phyloP scores from a whole-genome alignment of 2,329 filamentous ascomycete species.

The Ceratocystis variospora region DNA sequence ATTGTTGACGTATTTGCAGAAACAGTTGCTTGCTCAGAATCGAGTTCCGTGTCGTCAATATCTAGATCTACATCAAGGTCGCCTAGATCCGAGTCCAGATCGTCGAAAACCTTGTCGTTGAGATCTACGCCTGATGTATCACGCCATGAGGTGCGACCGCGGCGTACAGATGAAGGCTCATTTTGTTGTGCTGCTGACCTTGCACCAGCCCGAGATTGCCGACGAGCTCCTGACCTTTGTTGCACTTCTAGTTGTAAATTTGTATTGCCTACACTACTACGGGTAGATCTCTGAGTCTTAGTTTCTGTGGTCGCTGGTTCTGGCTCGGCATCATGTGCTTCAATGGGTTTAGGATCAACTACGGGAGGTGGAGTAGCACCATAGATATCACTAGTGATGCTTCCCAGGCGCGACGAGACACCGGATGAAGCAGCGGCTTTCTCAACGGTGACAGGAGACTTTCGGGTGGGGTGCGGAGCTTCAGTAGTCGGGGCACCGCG shows the following conservation, averaged over 20 bases:
- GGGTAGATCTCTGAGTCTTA: background rate
- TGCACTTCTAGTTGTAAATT: background rate
- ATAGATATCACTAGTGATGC: constrained; percentile 18
- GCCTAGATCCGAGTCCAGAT: constrained; percentile 28
- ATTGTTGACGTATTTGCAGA: constrained; percentile 35
- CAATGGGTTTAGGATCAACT: background rate
- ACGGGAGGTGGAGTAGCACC: constrained; percentile 15
- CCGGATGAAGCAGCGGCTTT: constrained; percentile 7
- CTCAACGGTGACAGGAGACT: background rate
- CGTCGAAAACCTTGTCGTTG: constrained; percentile 36
- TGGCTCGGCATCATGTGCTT: constrained; percentile 14
- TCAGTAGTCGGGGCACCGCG: constrained; percentile 14
- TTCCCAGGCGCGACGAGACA: constrained; percentile 23
- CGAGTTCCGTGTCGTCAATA: background rate
- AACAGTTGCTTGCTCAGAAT: constrained; percentile 25
- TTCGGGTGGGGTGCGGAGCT: constrained; percentile 8
- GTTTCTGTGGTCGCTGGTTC: background rate
- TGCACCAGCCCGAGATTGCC: background rate
- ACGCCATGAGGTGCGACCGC: constrained; percentile 21
- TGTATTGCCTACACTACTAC: background rate
- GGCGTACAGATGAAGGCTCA: constrained; percentile 2
- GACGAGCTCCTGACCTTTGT: background rate
- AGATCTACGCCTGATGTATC: constrained; percentile 37
- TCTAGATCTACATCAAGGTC: constrained; percentile 31
- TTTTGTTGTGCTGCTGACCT: background rate